phyloP scores from a whole-genome alignment of 2,329 filamentous ascomycete species.

The Penicillium sp. region DNA sequence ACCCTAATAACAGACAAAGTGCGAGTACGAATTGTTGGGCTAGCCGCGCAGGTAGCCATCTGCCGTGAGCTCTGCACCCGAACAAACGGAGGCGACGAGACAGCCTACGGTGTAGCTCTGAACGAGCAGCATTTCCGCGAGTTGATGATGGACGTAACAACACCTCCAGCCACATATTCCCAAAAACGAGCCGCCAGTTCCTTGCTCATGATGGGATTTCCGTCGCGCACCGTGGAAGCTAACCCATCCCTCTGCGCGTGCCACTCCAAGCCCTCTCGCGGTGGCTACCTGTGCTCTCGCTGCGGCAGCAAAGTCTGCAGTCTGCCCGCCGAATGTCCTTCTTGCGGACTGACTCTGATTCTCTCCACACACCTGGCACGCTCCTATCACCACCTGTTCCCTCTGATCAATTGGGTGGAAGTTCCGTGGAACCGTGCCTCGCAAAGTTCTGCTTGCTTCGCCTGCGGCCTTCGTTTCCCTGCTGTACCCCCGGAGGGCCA shows the following conservation, averaged over 20 bases:
- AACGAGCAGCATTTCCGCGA: constrained; percentile 88
- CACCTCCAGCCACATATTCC: constrained; percentile 80
- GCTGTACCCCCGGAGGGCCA: constrained; percentile 44
- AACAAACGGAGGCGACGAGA: constrained; percentile 77
- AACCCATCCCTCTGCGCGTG: constrained; percentile 83
- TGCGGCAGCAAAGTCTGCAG: constrained; percentile 88
- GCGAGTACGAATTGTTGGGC: constrained; percentile 83
- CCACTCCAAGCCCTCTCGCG: constrained; percentile 78
- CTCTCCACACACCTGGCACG: constrained; percentile 89
- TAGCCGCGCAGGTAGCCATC: constrained; percentile 89
- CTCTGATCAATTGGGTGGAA: constrained; percentile 85
- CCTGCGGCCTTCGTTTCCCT: constrained; percentile 77
- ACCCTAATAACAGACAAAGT: constrained; percentile 81
- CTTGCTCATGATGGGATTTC: constrained; percentile 97
- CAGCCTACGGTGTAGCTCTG: constrained; percentile 79
- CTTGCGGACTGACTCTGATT: constrained; percentile 89
- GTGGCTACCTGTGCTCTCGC: constrained; percentile 89
- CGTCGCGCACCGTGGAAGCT: constrained; percentile 77
- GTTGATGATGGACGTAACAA: constrained; percentile 85
- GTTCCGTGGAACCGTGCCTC: constrained; percentile 79
- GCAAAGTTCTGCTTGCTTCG: constrained; percentile 70
- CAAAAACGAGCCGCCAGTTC: constrained; percentile 54
- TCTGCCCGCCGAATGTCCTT: constrained; percentile 86
- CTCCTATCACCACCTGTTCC: constrained; percentile 93
- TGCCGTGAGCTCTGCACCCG: constrained; percentile 85